phyloP scores from a whole-genome alignment of 2,329 filamentous ascomycete species.

The Sclerotinia nivalis region DNA sequence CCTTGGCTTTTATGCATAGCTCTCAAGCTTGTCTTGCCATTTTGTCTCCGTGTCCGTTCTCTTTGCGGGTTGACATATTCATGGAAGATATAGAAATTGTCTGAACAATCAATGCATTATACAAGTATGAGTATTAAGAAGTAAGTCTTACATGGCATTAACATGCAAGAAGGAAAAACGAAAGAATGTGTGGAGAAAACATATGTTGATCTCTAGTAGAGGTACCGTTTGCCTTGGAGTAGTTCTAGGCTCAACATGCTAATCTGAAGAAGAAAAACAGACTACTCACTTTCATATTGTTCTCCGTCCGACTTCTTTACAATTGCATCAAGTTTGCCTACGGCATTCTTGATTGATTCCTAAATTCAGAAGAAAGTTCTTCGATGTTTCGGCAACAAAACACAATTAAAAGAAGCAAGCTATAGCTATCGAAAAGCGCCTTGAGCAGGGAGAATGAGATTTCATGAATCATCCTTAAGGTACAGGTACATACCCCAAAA shows the following conservation, averaged over 20 bases:
- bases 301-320: background rate
- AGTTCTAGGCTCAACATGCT: background rate
- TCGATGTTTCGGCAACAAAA: background rate
- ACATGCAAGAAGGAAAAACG: background rate
- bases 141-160: too few relatives aligned
- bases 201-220: background rate
- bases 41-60: slow-evolving; percentile 29
- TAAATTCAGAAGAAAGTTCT: background rate
- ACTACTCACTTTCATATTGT: background rate
- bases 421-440: background rate
- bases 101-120: background rate
- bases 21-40: slow-evolving; percentile 35
- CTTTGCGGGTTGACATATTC: background rate
- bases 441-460: background rate
- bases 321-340: background rate
- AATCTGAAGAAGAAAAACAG: background rate
- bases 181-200: background rate
- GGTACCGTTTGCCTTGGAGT: background rate
- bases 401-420: background rate
- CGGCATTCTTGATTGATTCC: too few relatives aligned
- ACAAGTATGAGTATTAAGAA: too few relatives aligned
- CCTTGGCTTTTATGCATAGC: slow-evolving; percentile 38
- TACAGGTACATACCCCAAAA: background rate
- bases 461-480: background rate
- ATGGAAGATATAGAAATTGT: background rate